Conservation (phyloP, 768 basidiomycete genomes). For the Xerocomus spinulosus region DNA sequence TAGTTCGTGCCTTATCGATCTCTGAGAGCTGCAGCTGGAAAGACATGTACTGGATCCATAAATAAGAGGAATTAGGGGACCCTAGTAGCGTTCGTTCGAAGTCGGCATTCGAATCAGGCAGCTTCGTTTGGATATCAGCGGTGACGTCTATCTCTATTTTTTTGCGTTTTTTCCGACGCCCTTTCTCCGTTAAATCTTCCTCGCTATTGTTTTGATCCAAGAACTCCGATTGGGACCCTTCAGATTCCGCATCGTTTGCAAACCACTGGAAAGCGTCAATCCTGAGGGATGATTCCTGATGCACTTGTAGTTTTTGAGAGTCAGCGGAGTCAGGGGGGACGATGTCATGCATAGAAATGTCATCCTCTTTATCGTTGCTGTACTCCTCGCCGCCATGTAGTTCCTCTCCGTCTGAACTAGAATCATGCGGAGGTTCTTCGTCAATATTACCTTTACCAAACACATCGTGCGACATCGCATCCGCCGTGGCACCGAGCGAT, state of each 20-base stretch:
- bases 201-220: slow-evolving; percentile 41
- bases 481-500: slow-evolving; percentile 30
- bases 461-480: slow-evolving; percentile 18
- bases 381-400: slow-evolving; percentile 10
- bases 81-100: slow-evolving; percentile 91
- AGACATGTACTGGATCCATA: slow-evolving; percentile 99
- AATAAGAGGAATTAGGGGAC: slow-evolving; percentile 93
- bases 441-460: slow-evolving; percentile 20
- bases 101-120: slow-evolving; percentile 88
- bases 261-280: slow-evolving; percentile 75
- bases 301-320: not conserved
- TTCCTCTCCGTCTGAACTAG: slow-evolving; percentile 20
- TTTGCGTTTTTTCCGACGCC: slow-evolving; percentile 63
- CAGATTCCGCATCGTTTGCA: slow-evolving; percentile 34
- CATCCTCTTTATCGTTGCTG: slow-evolving; percentile 17
- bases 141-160: slow-evolving; percentile 78
- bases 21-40: slow-evolving; percentile 97
- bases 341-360: slow-evolving; percentile 18
- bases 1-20: slow-evolving; percentile 87
- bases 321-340: not conserved
- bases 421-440: slow-evolving; percentile 4
- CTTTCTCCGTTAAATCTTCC: slow-evolving; percentile 37
- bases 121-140: slow-evolving; percentile 78
- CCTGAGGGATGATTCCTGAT: slow-evolving; percentile 35
- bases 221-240: slow-evolving; percentile 38